Conservation (phyloP, 371 early-diverging fungal species). For the Lichtheimia corymbifera region DNA sequence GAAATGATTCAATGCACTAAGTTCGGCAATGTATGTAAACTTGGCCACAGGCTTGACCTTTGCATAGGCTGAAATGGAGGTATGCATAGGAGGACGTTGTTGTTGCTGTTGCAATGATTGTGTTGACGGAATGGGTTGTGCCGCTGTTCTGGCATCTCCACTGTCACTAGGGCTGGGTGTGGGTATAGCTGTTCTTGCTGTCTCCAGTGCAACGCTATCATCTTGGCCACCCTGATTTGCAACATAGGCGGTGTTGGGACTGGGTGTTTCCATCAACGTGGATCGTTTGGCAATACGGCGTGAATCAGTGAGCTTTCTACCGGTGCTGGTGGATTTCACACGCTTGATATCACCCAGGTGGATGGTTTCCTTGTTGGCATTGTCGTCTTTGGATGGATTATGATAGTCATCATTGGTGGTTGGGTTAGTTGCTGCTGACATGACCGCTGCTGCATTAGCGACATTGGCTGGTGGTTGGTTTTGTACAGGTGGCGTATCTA, state of each 20-base stretch:
- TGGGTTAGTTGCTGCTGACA: slow-evolving; percentile 8
- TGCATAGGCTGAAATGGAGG: slow-evolving; percentile 23
- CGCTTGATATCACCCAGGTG: slow-evolving; percentile 62
- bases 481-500: background rate
- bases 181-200: background rate
- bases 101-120: background rate
- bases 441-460: slow-evolving; percentile 3
- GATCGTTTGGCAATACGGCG: slow-evolving; percentile 59
- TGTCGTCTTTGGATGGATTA: slow-evolving; percentile 7
- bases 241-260: slow-evolving; percentile 32
- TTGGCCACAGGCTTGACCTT: slow-evolving; percentile 44
- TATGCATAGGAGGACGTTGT: background rate
- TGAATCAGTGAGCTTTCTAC: slow-evolving; percentile 58
- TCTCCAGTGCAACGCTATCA: slow-evolving; percentile 8
- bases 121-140: background rate
- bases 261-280: slow-evolving; percentile 59
- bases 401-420: slow-evolving; percentile 6
- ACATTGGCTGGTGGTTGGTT: background rate
- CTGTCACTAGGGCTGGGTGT: slow-evolving; percentile 1
- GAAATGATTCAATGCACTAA: slow-evolving; percentile 81
- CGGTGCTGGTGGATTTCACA: slow-evolving; percentile 61
- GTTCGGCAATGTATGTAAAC: slow-evolving; percentile 73
- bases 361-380: slow-evolving; percentile 31
- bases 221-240: slow-evolving; percentile 17
- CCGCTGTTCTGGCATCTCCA: background rate